Base-by-base conservation (phyloP, 106 monocot genomes). In the Vanilla planifolia region DNA sequence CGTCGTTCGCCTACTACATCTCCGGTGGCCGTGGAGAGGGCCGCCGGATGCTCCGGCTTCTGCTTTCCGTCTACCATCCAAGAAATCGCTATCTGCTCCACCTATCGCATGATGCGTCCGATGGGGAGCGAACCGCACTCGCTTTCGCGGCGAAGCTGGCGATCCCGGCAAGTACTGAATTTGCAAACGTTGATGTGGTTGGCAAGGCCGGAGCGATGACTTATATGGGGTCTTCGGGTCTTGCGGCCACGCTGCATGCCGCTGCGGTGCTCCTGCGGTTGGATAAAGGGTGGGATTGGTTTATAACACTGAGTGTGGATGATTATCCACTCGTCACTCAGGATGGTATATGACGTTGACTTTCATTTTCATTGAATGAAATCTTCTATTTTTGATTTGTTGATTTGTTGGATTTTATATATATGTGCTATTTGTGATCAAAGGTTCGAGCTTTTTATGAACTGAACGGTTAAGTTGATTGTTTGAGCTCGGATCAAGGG, bases 261-360 rank as follows among this genome's bases (percentile, higher is more conserved):
- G 93, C 89, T 1, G 67, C 93, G 10, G 82, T 71, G 45, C 34
- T 93, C 59, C 65, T 89, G 20, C 71, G 82, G 64, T 40, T 89
- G 28, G 76, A 82, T 51, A 51, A 17, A 3, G 59, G 66, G 13
- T 93, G 93, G 93, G 82, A 93, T 73, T 93, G 93, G 93, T 93
- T 93, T 33, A 69, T 93, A n/a, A 75, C 76, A 16, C 65, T 93
- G 7, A 93, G 64, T 55, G 89, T 89, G 2, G 64, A 67, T 8
- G 93, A 93, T 55, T 93, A 93, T 19, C 93, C 93, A 0, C 70
- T 93, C 2, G 71, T 93, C 51, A 85, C 89, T 0, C 93, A 89
- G 61, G 93, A 93, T 51, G 93, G 93, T 93, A 85, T n/a, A n/a
- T n/a, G n/a, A n/a, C n/a, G n/a, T n/a, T n/a, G n/a, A n/a, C n/a